Evolutionary conservation across 306 rosid species (phyloP), one percentile per base, ranked within the genome.

Genomic region (Vigna angularis): DNA sequence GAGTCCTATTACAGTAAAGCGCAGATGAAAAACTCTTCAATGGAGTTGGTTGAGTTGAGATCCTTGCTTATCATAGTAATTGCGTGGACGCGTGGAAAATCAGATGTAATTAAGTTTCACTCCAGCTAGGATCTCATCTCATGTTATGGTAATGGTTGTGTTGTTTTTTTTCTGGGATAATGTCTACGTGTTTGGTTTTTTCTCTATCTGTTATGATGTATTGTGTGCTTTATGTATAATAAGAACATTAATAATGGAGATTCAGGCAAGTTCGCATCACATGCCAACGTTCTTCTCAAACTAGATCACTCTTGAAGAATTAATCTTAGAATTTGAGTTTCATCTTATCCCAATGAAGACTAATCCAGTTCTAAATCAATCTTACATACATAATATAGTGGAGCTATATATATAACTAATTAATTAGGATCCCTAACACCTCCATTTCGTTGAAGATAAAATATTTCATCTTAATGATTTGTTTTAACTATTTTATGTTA

Each of bases 1-100:
- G 5, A 80, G 79, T 65, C 83, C 79, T 53, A 65, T 80, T 14
- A 40, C 48, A 0, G 56, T 65, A 9, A 26, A 4, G 9, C 68
- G 65, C 36, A 30, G 32, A 30, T 30, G 32, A 30, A 30, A 30
- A 26, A 2, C 28, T 26, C 28, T 26, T 26, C 28, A 26, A 26
- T 26, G 28, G 3, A 26, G 28, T 26, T 26, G 0, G 28, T 26
- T 26, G 28, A 26, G 28, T 26, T 26, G 3, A 26, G 28, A 26
- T 26, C 28, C 28, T 26, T 26, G 0, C 3, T 26, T 26, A 26
- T 26, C 28, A 26, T 26, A 26, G 3, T 26, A 26, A 26, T 17
- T 40, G 66, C 16, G 26, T 17, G 58, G 26, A 53, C 18, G 26
- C 18, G 11, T 30, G 32, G 32, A 30, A 3, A 30, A 30, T 30